These are phyloP conservation scores for Macrophomina pseudophaseolina DNA, from an alignment of 2,329 filamentous ascomycete species.

Conservation along the genomic window DNA sequence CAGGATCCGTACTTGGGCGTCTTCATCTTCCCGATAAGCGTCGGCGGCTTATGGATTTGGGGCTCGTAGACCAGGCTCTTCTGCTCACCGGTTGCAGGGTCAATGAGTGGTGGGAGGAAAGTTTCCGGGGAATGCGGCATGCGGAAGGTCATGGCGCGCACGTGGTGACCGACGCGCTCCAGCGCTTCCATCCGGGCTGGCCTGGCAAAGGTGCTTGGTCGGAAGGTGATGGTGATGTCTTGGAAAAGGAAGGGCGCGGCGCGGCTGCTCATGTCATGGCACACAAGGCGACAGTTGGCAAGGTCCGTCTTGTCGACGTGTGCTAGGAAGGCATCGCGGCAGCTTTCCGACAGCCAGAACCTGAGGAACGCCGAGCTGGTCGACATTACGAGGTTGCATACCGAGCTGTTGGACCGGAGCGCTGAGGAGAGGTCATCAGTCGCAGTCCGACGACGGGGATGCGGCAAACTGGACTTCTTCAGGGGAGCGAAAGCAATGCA, in stretches of 20 bases:
- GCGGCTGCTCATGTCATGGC: conserved; percentile 72
- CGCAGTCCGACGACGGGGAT: conserved; percentile 31
- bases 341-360: conserved; percentile 56
- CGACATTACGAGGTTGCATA: conserved; percentile 56
- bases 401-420: conserved; percentile 51
- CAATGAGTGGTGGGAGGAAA: conserved; percentile 82
- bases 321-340: conserved; percentile 52
- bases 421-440: conserved; percentile 37
- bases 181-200: conserved; percentile 75
- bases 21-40: conserved; percentile 58
- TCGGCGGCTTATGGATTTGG: conserved; percentile 65
- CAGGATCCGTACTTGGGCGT: conserved; percentile 79
- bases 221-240: conserved; percentile 72
- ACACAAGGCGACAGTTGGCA: conserved; percentile 65
- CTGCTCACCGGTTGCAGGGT: conserved; percentile 77
- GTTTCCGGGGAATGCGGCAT: conserved; percentile 78
- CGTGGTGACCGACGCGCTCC: conserved; percentile 75
- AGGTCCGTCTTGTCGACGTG: conserved; percentile 50
- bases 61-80: conserved; percentile 82
- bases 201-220: conserved; percentile 75
- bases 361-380: conserved; percentile 55
- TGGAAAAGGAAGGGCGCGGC: conserved; percentile 73
- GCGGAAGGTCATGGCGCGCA: conserved; percentile 78
- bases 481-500: conserved; percentile 20
- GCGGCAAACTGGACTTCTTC: neutral